Evolutionary conservation across 352 stramenopile genomes (phyloP), one percentile per base, ranked within the genome.

Genomic region (Aphanomyces astaci): DNA sequence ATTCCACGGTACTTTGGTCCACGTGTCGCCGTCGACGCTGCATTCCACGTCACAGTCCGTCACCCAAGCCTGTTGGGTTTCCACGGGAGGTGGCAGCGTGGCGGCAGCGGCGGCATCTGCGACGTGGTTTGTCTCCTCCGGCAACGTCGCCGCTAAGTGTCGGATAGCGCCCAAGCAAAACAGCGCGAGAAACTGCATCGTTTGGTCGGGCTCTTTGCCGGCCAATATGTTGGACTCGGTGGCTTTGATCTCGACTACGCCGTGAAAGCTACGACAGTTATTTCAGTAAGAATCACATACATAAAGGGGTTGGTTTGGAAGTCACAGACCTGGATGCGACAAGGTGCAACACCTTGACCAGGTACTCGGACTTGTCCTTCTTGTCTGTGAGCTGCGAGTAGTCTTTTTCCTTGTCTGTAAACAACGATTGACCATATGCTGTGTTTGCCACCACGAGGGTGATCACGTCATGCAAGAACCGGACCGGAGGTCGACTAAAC

Each of bases 391-490:
- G 73, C 43, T 89, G 78, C 2, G 66, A 63, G 69, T 92, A 94
- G 66, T 92, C 81, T 2, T 71, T 75, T 46, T 94, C 84, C 11
- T 71, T 70, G 0, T 71, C 64, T 0, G 72, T 79, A 43, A 86
- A 85, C 24, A 86, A 64, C 31, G 78, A 72, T 13, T 74, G 66
- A 0, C 73, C 78, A n/a, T 77, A 94, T 0, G 76, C 79, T 24
- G 86, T 94, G 72, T 82, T 91, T 40, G 73, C 60, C 51, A 89
- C 87, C 17, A 90, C 77, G 3, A 79, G 71, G 1, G 82, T 90
- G 54, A 92, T 84, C 22, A 92, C 64, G 62, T 94, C 86, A 59
- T 92, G 86, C 0, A 94, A 57, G 46, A 94, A 94, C 13, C 86
- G 81, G 54, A 94, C 81, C 0, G 86, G 84, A n/a, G 84, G 86